These are phyloP conservation scores for Fusarium verrucosum DNA, from an alignment of 2,329 filamentous ascomycete species.

Conservation along the genomic window DNA sequence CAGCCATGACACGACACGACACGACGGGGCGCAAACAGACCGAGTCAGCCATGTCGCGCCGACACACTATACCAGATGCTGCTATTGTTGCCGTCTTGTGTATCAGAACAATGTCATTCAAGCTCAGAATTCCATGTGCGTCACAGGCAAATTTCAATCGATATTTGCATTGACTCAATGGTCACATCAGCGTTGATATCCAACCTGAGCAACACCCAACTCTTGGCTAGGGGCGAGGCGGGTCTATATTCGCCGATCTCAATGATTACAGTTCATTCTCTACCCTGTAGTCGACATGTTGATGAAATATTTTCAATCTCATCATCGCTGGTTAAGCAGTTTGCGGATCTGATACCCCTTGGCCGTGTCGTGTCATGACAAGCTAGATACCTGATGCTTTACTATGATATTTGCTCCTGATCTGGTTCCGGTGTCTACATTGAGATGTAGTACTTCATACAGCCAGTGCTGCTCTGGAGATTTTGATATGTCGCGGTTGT, in stretches of 20 bases:
- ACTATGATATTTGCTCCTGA: neutral
- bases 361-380: neutral
- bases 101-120: constrained; percentile 19
- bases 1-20: constrained; percentile 27
- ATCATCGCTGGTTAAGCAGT: neutral
- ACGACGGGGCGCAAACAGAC: no score
- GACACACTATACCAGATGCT: constrained; percentile 20
- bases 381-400: neutral
- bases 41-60: constrained; percentile 12
- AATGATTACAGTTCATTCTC: neutral
- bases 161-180: constrained; percentile 7
- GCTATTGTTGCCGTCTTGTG: constrained; percentile 13
- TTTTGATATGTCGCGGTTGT: neutral
- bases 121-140: constrained; percentile 16
- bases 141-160: constrained; percentile 36
- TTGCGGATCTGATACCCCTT: neutral
- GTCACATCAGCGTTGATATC: constrained; percentile 12
- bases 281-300: constrained; percentile 26
- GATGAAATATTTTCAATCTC: neutral
- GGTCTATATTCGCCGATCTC: constrained; percentile 21
- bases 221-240: constrained; percentile 25
- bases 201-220: constrained; percentile 13
- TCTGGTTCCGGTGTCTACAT: neutral
- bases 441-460: no score
- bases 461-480: no score